Evolutionary conservation across 768 basidiomycete genomes (phyloP), one percentile per base, ranked within the genome.

Genomic region (Daedalea quercina): DNA sequence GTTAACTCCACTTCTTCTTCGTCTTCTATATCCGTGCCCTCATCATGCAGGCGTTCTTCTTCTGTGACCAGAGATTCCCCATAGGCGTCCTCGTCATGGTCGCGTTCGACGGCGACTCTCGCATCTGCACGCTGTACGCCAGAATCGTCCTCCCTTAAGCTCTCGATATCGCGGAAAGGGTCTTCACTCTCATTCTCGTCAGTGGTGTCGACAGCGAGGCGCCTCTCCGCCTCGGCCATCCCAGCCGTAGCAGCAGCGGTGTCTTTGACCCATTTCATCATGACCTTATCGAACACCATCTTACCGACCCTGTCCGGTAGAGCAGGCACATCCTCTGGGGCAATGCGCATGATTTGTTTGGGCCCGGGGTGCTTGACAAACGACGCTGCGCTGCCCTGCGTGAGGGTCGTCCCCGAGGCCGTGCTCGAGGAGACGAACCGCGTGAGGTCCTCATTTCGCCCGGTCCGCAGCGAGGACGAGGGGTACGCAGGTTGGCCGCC

Each of bases 371-470:
- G 88, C 69, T 95, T 95, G 37, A 87, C 81, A 64, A 89, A 93
- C 3, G 92, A 93, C 0, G 82, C 83, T 0, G 82, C 82, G 58
- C 87, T 88, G 37, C 81, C 81, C 3, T 79, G 72, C 11, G 85
- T 87, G 47, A 87, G 65, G 17, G 85, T 87, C 12, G 86, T 87
- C 17, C 76, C 78, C 3, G 88, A 90, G 12, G 82, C 81, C 9
- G 93, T 94, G 61, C 91, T 90, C 13, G 90, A 87, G 6, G 93
- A 94, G 9, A 94, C 90, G 62, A 90, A 91, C 23, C 94, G 86
- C 62, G 87, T 90, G 43, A 94, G 74, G 64, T 94, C 92, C 17
- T 84, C 84, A 56, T 79, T 80, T 15, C 76, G 70, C 2, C 75
- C 71, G 28, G 74, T 65, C 24, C 77, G 81, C 23, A 81, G 55